phyloP scores from a whole-genome alignment of 352 stramenopile genomes.

The Globisporangium parvum region DNA sequence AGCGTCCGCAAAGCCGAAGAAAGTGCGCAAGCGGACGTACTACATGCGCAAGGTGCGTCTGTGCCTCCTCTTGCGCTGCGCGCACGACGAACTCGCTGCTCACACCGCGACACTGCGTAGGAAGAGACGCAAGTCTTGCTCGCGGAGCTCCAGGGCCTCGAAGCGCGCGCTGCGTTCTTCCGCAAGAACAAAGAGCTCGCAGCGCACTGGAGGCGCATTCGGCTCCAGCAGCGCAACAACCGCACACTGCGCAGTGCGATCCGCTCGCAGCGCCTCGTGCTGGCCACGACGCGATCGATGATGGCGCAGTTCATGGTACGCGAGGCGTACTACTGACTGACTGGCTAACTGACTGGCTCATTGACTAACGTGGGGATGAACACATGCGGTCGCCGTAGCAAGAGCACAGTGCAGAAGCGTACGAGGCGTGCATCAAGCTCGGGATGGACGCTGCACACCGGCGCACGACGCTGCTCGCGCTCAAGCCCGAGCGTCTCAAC shows the following conservation, averaged over 20 bases:
- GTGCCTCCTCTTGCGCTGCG: neutral
- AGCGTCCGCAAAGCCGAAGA: constrained; percentile 5
- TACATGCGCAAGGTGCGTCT: constrained; percentile 35
- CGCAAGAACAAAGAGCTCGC: constrained; percentile 15
- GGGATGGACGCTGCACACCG: constrained; percentile 17
- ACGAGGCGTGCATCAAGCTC: constrained; percentile 30
- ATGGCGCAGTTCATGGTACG: constrained; percentile 30
- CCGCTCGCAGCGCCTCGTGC: constrained; percentile 28
- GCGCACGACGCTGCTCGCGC: constrained; percentile 22
- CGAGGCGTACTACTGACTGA: neutral
- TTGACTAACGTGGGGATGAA: neutral
- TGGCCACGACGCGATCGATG: constrained; percentile 29
- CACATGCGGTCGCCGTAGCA: constrained; percentile 7
- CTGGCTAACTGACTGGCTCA: neutral
- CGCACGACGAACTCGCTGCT: neutral
- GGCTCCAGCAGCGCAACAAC: constrained; percentile 19
- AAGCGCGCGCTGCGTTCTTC: constrained; percentile 23
- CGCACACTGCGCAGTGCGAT: constrained; percentile 22
- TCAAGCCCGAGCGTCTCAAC: constrained; percentile 33
- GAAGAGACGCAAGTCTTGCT: constrained; percentile 31
- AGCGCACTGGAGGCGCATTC: constrained; percentile 21
- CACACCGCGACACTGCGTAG: neutral
- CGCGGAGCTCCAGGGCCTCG: constrained; percentile 20
- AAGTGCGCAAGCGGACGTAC: constrained; percentile 27
- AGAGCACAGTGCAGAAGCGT: constrained; percentile 21